These are phyloP conservation scores for Theobroma cacao DNA, from an alignment of 345 rosid species.

Conservation along the genomic window DNA sequence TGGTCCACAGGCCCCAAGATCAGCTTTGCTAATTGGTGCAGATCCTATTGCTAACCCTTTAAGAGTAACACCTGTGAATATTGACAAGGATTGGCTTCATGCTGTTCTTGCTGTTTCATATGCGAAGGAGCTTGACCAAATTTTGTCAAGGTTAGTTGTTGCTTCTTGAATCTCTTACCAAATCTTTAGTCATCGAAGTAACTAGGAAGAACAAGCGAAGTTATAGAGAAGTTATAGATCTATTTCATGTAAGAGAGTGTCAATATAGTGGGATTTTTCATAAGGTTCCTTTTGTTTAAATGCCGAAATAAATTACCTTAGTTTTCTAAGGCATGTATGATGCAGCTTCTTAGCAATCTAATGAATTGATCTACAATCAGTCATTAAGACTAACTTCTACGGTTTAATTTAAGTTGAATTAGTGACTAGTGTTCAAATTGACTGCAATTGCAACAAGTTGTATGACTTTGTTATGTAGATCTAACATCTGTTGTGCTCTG, in stretches of 20 bases:
- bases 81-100: conserved; percentile 62
- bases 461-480: neutral
- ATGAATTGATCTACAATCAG: neutral
- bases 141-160: conserved; percentile 55
- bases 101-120: conserved; percentile 84
- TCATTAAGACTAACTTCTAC: neutral
- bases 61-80: conserved; percentile 54
- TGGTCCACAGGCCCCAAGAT: conserved; percentile 83
- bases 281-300: neutral
- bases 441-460: neutral
- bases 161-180: neutral
- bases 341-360: neutral
- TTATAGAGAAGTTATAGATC: neutral
- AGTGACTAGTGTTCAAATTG: neutral
- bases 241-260: neutral
- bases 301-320: neutral
- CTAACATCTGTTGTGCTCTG: neutral
- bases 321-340: neutral
- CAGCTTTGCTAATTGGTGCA: conserved; percentile 80
- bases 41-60: conserved; percentile 66
- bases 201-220: neutral
- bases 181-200: neutral
- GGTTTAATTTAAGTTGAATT: neutral
- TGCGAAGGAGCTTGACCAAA: conserved; percentile 73
- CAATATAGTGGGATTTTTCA: neutral